phyloP scores from a whole-genome alignment of 345 rosid genomes.

The Erysimum cheiranthoides region DNA sequence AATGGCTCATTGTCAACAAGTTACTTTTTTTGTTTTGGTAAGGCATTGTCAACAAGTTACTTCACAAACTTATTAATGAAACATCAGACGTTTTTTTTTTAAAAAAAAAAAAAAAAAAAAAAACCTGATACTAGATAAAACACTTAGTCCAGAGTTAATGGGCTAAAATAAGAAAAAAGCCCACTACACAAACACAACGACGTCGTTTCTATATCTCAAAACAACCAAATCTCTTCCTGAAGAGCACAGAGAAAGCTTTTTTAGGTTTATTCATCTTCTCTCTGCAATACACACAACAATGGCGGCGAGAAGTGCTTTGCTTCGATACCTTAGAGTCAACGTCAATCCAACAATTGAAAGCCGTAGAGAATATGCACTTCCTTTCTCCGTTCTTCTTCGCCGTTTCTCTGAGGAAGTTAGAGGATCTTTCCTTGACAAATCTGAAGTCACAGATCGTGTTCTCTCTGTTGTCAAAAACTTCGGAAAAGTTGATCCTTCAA shows the following conservation, averaged over 20 bases:
- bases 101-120: too few relatives aligned
- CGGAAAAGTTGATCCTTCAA: constrained; percentile 87
- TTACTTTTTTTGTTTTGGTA: too few relatives aligned
- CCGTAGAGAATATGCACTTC: constrained; percentile 50
- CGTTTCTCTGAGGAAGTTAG: constrained; percentile 80
- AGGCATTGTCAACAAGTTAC: too few relatives aligned
- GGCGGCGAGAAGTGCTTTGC: constrained; percentile 79
- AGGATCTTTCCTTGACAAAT: constrained; percentile 93
- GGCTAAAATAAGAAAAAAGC: constrained; percentile 3
- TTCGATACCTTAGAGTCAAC: constrained; percentile 74
- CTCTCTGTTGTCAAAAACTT: constrained; percentile 85
- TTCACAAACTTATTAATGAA: too few relatives aligned
- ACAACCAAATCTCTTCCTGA: not conserved
- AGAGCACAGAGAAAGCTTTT: not conserved
- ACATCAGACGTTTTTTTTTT: too few relatives aligned
- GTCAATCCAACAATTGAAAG: constrained; percentile 47
- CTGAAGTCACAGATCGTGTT: constrained; percentile 97
- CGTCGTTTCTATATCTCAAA: not conserved
- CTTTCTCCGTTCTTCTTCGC: constrained; percentile 58
- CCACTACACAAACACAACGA: not conserved
- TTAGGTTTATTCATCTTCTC: not conserved
- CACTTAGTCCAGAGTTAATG: not conserved
- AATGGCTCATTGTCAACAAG: too few relatives aligned
- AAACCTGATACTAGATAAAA: too few relatives aligned
- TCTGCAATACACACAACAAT: constrained; percentile 31